phyloP scores from a whole-genome alignment of 768 basidiomycete genomes.

The Suillus subalutaceus region DNA sequence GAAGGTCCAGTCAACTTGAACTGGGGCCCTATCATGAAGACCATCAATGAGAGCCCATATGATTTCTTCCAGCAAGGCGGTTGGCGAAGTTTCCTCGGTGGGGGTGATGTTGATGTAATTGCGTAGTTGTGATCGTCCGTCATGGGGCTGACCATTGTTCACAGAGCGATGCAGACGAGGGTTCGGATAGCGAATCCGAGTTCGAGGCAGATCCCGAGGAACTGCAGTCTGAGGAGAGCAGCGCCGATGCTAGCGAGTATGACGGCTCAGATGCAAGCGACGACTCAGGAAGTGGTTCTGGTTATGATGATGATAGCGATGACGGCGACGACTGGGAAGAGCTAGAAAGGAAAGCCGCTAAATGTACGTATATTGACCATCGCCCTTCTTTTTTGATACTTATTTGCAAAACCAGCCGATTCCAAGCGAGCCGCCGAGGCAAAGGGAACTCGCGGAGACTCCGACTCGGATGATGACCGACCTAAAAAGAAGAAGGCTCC shows the following conservation, averaged over 20 bases:
- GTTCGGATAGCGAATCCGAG: constrained; percentile 68
- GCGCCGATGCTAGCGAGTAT: constrained; percentile 58
- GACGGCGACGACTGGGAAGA: constrained; percentile 97
- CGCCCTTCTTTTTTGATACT: not conserved
- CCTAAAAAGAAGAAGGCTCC: constrained; percentile 47
- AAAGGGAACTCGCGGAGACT: constrained; percentile 45
- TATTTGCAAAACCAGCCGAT: constrained; percentile 41
- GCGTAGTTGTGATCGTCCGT: constrained; percentile 15
- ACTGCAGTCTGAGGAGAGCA: constrained; percentile 42
- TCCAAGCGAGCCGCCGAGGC: constrained; percentile 47
- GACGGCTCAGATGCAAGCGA: constrained; percentile 55
- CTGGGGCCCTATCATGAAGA: constrained; percentile 99
- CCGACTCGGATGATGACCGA: constrained; percentile 53
- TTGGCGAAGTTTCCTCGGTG: constrained; percentile 87
- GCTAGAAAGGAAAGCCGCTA: constrained; percentile 88
- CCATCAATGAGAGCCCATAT: constrained; percentile 92
- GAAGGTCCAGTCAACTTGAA: constrained; percentile 97
- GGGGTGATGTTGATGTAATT: constrained; percentile 70
- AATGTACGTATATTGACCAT: constrained; percentile 52
- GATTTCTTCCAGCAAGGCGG: constrained; percentile 98
- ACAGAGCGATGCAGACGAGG: constrained; percentile 65
- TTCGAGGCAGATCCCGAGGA: constrained; percentile 57
- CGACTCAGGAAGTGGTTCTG: constrained; percentile 68
- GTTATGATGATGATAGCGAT: constrained; percentile 64
- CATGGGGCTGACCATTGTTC: constrained; percentile 37